Conservation (phyloP, 2,329 filamentous ascomycete species). For the Colletotrichum sp. region DNA sequence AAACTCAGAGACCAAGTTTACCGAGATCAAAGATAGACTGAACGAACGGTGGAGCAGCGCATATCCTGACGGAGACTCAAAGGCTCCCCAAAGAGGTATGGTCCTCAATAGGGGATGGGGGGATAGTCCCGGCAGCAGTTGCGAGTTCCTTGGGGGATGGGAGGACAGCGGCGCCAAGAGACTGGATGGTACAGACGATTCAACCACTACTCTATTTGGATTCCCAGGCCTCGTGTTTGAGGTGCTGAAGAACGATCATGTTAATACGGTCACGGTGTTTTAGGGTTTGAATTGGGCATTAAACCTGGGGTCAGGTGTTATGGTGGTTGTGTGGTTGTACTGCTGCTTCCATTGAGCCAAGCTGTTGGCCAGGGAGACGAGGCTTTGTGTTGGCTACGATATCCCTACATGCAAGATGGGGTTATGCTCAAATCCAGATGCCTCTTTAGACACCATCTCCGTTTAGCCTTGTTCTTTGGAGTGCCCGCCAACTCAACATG, state of each 20-base stretch:
- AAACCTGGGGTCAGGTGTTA: constrained; percentile 1
- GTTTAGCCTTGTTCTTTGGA: background rate
- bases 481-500: constrained; percentile 12
- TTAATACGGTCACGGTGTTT: constrained; percentile 90
- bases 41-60: constrained; percentile 72
- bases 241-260: constrained; percentile 88
- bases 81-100: constrained; percentile 72
- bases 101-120: constrained; percentile 90
- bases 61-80: constrained; percentile 60
- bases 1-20: constrained; percentile 79
- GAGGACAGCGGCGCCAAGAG: constrained; percentile 71
- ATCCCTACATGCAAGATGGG: constrained; percentile 7
- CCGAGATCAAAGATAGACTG: constrained; percentile 72
- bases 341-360: background rate
- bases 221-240: constrained; percentile 96
- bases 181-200: constrained; percentile 60
- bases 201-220: constrained; percentile 84
- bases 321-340: background rate
- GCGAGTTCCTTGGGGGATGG: constrained; percentile 84
- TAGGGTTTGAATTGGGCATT: constrained; percentile 40
- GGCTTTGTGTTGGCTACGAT: constrained; percentile 9
- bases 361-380: background rate
- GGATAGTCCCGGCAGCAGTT: constrained; percentile 88
- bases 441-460: background rate
- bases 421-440: constrained; percentile 17